Base-by-base conservation (phyloP, 805 yeast species). In the Pichia membranifaciens region DNA sequence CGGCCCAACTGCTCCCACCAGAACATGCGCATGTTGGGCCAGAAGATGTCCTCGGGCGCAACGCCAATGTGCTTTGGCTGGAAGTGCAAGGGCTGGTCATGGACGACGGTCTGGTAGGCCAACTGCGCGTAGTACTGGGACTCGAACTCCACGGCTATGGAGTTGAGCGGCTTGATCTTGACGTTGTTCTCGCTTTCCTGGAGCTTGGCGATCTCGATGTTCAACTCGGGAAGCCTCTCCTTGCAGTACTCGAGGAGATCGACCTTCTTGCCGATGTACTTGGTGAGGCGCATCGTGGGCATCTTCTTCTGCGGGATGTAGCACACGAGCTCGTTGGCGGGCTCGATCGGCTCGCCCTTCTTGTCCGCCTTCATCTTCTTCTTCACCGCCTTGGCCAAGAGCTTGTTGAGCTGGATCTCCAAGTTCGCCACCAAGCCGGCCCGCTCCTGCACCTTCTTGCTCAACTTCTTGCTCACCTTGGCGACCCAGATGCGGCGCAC, bases 401-500 rank as follows among this genome's bases (percentile, higher is more conserved):
- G 68, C 29, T 69, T 62, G 55, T 73, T 79, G 52, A 82, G 79
- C 12, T 91, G 84, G 37, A 60, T 67, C 64, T 91, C 99, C 45
- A 91, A 72, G 55, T 72, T 73, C 50, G 58, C 54, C 3, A 84
- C 87, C 51, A 87, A 65, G 17, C 64, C 63, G 34, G 76, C 76
- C 62, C 98, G 81, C 56, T 76, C 69, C 16, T 67, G 60, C 31
- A 87, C 84, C 56, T 75, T 74, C 31, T 70, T 65, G 7, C 71
- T 78, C 49, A 91, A 73, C 34, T 73, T 66, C 47, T 74, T 60
- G 47, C 74, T 64, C 51, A 79, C 81, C 61, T 96, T 76, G 25
- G 90, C 81, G 39, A 89, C 81, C 81, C 89, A 87, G 42, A 91
- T 84, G 51, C 79, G 72, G 58, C 79, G 84, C 36, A 88, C 96